These are phyloP conservation scores for Cordyceps farinosa DNA, from an alignment of 2,329 filamentous ascomycete genomes.

Conservation along the genomic window DNA sequence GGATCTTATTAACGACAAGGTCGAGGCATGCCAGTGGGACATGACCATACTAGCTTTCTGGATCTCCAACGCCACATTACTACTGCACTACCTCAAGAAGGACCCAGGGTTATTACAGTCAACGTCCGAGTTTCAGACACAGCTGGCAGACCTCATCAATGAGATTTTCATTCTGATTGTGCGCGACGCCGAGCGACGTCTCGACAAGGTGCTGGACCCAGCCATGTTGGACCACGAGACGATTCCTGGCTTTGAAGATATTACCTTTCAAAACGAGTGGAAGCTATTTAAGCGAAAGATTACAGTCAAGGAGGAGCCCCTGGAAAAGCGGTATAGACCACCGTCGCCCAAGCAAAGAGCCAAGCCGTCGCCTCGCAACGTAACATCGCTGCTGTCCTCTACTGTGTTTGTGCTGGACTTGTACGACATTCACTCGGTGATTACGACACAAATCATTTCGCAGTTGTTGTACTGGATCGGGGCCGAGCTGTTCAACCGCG, in stretches of 20 bases:
- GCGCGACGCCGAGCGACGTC: slow-evolving; percentile 86
- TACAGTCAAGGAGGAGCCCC: slow-evolving; percentile 83
- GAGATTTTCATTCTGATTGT: slow-evolving; percentile 99
- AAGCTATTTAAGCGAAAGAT: slow-evolving; percentile 91
- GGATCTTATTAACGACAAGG: slow-evolving; percentile 94
- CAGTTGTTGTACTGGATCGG: slow-evolving; percentile 96
- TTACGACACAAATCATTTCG: slow-evolving; percentile 84
- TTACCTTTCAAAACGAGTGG: slow-evolving; percentile 98
- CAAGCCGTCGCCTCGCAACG: slow-evolving; percentile 88
- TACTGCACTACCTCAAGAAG: slow-evolving; percentile 97
- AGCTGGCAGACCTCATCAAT: slow-evolving; percentile 91
- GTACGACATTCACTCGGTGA: slow-evolving; percentile 98
- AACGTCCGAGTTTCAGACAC: slow-evolving; percentile 85
- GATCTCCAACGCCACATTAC: slow-evolving; percentile 92
- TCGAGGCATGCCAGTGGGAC: slow-evolving; percentile 96
- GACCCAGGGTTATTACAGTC: slow-evolving; percentile 76
- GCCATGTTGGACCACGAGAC: slow-evolving; percentile 98
- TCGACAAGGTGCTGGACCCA: slow-evolving; percentile 90
- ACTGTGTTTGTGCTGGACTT: slow-evolving; percentile 95
- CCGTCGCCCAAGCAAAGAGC: slow-evolving; percentile 91
- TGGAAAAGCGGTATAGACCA: slow-evolving; percentile 85
- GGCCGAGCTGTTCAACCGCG: slow-evolving; percentile 93
- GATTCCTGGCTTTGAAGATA: slow-evolving; percentile 94
- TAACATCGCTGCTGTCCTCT: slow-evolving; percentile 91
- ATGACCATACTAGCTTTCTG: slow-evolving; percentile 99